phyloP scores from a whole-genome alignment of 331 rosid species.

The Arachis monticola region DNA sequence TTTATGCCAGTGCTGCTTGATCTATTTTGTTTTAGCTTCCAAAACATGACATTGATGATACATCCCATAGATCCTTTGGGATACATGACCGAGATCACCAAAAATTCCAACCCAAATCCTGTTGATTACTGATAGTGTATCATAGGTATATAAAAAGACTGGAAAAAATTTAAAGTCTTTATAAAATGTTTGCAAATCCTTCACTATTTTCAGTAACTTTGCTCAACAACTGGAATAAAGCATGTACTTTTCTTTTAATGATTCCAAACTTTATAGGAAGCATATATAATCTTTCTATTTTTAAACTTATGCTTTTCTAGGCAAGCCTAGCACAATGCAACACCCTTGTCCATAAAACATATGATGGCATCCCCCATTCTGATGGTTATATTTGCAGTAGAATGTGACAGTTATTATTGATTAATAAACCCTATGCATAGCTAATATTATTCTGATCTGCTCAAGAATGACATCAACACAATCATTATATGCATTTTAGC shows the following conservation, averaged over 20 bases:
- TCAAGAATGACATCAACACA: constrained; percentile 18
- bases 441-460: neutral
- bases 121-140: no score
- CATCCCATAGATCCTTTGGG: no score
- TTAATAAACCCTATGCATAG: constrained; percentile 13
- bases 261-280: neutral
- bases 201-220: constrained; percentile 1
- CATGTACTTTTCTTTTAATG: neutral
- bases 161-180: neutral
- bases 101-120: no score
- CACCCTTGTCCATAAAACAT: neutral
- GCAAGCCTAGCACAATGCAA: neutral
- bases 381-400: constrained; percentile 17
- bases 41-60: no score
- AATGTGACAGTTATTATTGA: constrained; percentile 1
- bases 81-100: no score
- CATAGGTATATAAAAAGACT: neutral
- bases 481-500: neutral
- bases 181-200: neutral
- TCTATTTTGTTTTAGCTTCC: no score
- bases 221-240: neutral
- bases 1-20: no score
- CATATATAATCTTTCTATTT: constrained; percentile 20
- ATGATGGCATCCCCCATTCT: constrained; percentile 8
- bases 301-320: constrained; percentile 2